These are phyloP conservation scores for Acacia concinna DNA, from an alignment of 331 rosid species.

Conservation along the genomic window DNA sequence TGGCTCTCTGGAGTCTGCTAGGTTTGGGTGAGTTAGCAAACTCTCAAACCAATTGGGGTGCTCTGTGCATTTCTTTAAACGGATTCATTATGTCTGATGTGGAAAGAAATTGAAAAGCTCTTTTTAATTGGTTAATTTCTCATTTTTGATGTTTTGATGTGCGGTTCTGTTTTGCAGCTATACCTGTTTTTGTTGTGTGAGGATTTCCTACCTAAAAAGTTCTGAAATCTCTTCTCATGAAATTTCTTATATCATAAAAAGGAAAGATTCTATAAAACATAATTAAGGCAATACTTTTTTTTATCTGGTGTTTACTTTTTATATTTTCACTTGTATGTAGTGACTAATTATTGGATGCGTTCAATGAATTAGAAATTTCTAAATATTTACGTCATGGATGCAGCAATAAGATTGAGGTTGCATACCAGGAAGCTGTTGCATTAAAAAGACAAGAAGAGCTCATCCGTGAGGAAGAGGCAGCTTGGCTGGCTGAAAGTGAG, in stretches of 20 bases:
- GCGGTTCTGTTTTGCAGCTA: not conserved
- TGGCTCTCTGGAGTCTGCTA: not conserved
- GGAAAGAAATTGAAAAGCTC: not conserved
- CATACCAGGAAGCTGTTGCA: slow-evolving; percentile 98
- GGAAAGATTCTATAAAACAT: not conserved
- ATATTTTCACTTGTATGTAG: slow-evolving; percentile 4
- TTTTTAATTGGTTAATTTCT: not conserved
- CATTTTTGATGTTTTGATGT: not conserved
- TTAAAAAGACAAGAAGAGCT: slow-evolving; percentile 98
- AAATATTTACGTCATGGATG: slow-evolving; percentile 38
- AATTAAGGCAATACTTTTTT: not conserved
- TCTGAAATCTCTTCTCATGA: not conserved
- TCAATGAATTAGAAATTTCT: slow-evolving; percentile 29
- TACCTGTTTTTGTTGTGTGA: not conserved
- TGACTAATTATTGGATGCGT: not conserved
- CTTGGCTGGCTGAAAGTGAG: slow-evolving; percentile 89
- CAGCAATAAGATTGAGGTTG: slow-evolving; percentile 98
- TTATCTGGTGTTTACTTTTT: not conserved
- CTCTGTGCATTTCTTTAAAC: not conserved
- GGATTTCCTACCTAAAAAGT: not conserved
- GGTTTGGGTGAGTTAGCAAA: not conserved
- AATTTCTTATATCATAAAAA: not conserved
- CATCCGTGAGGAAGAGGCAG: slow-evolving; percentile 98
- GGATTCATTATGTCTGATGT: not conserved
- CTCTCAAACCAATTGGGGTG: not conserved